Percentiles rank a stretch among this genome's conserved stretches.
phyloP scores from a whole-genome alignment of 2,329 filamentous ascomycete genomes.

The Clarireedia monteithiana region DNA sequence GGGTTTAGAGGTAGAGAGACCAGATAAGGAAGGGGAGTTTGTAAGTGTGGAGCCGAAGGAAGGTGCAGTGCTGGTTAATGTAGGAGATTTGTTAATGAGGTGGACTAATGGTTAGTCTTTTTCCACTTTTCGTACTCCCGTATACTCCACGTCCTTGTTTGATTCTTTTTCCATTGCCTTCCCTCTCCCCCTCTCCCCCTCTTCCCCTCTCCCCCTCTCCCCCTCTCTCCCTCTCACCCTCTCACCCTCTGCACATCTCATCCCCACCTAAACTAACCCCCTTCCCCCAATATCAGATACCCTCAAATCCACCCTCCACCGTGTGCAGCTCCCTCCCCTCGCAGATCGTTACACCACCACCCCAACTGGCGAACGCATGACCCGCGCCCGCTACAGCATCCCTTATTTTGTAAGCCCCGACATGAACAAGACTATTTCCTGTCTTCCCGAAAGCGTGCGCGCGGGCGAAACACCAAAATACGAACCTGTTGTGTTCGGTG shows the following conservation, averaged over 20 bases:
- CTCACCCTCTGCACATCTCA: not conserved
- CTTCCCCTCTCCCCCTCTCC: too few relatives aligned
- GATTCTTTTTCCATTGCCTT: too few relatives aligned
- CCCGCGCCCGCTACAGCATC: constrained; percentile 47
- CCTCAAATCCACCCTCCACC: constrained; percentile 45
- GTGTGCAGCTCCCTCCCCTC: constrained; percentile 39
- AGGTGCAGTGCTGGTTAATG: constrained; percentile 39
- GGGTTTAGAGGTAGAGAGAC: constrained; percentile 42
- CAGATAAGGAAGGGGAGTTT: constrained; percentile 32
- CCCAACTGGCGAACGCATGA: constrained; percentile 33
- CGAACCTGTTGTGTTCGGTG: constrained; percentile 31
- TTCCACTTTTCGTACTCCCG: not conserved
- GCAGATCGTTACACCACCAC: constrained; percentile 32
- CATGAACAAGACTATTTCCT: constrained; percentile 42
- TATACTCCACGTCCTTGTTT: not conserved
- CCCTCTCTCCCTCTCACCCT: not conserved
- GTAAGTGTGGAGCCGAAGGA: constrained; percentile 33
- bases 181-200: not conserved
- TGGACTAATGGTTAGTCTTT: constrained; percentile 39
- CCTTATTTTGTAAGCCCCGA: constrained; percentile 51
- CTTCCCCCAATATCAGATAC: constrained; percentile 30
- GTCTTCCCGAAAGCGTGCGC: constrained; percentile 39
- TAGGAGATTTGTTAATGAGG: constrained; percentile 41
- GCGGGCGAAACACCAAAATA: constrained; percentile 41
- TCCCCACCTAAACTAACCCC: fast-evolving